A percentile compares a stretch with the other conserved stretches of the same genome.
phyloP scores from a whole-genome alignment of 805 yeast species.

The Suhomyces pyralidae region DNA sequence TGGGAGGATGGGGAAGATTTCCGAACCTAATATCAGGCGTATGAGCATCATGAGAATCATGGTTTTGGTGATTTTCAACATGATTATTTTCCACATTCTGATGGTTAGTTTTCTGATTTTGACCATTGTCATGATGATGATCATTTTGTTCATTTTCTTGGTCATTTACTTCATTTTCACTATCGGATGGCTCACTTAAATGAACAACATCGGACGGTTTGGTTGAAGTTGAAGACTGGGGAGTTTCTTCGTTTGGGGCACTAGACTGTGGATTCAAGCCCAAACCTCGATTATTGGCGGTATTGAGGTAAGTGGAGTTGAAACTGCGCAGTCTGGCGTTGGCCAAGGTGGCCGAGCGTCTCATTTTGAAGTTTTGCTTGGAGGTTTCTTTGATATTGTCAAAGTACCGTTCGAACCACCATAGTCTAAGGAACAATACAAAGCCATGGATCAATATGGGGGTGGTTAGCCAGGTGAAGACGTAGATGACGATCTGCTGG shows the following conservation, averaged over 20 bases:
- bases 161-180: neutral
- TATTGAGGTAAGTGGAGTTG: constrained; percentile 26
- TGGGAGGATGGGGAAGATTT: constrained; percentile 53
- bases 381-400: constrained; percentile 77
- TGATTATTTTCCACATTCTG: too few species aligned
- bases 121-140: too few species aligned
- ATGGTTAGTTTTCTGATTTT: too few species aligned
- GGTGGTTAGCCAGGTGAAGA: constrained; percentile 64
- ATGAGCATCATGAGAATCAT: too few species aligned
- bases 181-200: constrained; percentile 44
- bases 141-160: too few species aligned
- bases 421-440: constrained; percentile 71
- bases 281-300: constrained; percentile 28
- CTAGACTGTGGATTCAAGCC: constrained; percentile 16
- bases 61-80: too few species aligned
- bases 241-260: constrained; percentile 4
- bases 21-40: constrained; percentile 50
- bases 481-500: constrained; percentile 75
- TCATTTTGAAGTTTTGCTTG: constrained; percentile 74
- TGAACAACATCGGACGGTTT: constrained; percentile 20
- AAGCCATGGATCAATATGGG: constrained; percentile 87
- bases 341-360: constrained; percentile 73
- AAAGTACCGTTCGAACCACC: constrained; percentile 86
- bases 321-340: constrained; percentile 47
- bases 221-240: constrained; percentile 15